Conservation (phyloP, 345 rosid genomes). For the Dovyalis caffra region DNA sequence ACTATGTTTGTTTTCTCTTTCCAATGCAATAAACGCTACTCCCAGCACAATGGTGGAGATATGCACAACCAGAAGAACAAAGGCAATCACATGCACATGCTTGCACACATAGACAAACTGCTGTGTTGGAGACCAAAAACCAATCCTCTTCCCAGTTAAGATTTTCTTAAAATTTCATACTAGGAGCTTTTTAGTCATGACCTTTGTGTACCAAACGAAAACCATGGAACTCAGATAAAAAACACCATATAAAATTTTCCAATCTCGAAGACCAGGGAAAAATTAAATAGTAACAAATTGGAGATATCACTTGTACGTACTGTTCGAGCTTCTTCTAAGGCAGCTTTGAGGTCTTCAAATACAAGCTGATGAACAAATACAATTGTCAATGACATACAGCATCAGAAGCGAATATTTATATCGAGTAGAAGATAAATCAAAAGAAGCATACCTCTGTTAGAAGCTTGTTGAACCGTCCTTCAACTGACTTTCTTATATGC, state of each 20-base stretch:
- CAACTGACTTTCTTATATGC: constrained; percentile 83
- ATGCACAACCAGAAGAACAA: not conserved
- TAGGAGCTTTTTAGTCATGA: not conserved
- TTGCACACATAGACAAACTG: not conserved
- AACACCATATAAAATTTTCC: not conserved
- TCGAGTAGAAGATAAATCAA: not conserved
- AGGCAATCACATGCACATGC: not conserved
- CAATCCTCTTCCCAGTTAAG: not conserved
- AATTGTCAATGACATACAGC: constrained; percentile 23
- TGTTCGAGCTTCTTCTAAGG: constrained; percentile 90
- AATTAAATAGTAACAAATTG: not conserved
- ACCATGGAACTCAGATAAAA: not conserved
- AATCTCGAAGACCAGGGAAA: not conserved
- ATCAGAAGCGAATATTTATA: constrained; percentile 15
- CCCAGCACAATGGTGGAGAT: not conserved
- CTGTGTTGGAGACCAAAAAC: not conserved
- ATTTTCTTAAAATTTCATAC: not conserved
- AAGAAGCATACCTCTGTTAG: constrained; percentile 54
- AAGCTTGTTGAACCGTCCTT: constrained; percentile 78
- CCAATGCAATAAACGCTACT: not conserved
- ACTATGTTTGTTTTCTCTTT: not conserved
- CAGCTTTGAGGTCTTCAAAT: constrained; percentile 86
- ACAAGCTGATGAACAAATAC: constrained; percentile 64
- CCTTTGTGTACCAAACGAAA: not conserved
- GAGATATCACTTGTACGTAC: constrained; percentile 40